phyloP scores from a whole-genome alignment of 2,329 filamentous ascomycete genomes.

The Ophiostoma sp. region DNA sequence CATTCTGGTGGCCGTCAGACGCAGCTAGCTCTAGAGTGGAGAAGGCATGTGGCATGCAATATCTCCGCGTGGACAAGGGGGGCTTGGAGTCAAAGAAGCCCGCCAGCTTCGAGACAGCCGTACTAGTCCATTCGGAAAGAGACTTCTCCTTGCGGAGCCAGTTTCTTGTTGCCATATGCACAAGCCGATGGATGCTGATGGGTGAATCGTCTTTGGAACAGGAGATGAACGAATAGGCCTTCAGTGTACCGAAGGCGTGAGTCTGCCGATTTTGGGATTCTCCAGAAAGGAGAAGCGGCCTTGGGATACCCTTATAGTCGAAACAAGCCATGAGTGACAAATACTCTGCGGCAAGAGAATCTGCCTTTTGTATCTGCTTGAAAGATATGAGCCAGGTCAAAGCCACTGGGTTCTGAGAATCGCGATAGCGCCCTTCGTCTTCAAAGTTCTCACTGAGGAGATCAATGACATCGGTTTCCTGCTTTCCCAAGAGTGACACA shows the following conservation, averaged over 20 bases:
- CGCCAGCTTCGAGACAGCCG: too few species aligned
- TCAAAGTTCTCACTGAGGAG: conserved; percentile 29
- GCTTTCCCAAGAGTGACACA: conserved; percentile 18
- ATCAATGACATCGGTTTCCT: conserved; percentile 16
- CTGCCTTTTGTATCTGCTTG: conserved; percentile 25
- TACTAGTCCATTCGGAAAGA: too few species aligned
- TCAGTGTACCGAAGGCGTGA: conserved; percentile 34
- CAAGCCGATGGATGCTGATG: conserved; percentile 38
- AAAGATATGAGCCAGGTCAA: conserved; percentile 31
- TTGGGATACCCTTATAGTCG: conserved; percentile 36
- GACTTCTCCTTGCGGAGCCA: conserved; percentile 31
- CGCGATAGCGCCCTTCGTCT: conserved; percentile 18
- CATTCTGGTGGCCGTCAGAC: too few species aligned
- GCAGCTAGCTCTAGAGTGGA: too few species aligned
- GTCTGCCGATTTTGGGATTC: conserved; percentile 24
- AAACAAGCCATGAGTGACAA: conserved; percentile 37
- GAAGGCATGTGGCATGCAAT: too few species aligned
- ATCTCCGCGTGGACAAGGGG: too few species aligned
- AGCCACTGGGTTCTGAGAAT: conserved; percentile 25
- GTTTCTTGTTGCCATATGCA: conserved; percentile 36
- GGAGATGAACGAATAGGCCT: conserved; percentile 38
- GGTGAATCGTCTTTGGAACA: conserved; percentile 22
- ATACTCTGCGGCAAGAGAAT: conserved; percentile 35
- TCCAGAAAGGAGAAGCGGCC: conserved; percentile 31
- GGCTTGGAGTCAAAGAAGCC: too few species aligned